Evolutionary conservation across 352 stramenopile genomes (phyloP), one percentile per base, ranked within the genome.

Genomic region (Sclerospora graminicola): DNA sequence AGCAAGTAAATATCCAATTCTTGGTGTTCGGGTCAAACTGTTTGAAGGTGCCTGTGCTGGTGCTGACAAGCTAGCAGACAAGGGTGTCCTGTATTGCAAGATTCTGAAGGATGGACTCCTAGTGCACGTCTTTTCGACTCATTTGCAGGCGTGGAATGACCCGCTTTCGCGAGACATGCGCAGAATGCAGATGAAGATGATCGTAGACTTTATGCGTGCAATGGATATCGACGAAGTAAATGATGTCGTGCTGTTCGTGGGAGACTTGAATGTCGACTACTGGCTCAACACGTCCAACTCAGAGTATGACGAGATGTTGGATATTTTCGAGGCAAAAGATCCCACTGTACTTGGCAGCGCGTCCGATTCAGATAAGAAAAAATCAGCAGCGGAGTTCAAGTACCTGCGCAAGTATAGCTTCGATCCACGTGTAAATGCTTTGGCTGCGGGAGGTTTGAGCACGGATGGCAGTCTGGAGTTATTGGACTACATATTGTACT

Each of bases 251-350:
- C 23, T 86, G 21, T 67, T 82, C 36, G 60, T 77, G 5, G 74
- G 77, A 10, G 77, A 89, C 38, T 32, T 89, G 45, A 89, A 89
- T 42, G 73, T 89, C 35, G 68, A 88, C 57, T 84, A 67, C 41
- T 85, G 71, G 71, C 56, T 84, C 41, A 84, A 85, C 57, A 69
- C 69, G 48, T 69, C 63, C 4, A 82, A 81, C 28, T 43, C 68
- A 24, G 77, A 89, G 62, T 89, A 89, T 51, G 73, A 86, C 51
- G 77, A 89, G 51, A 86, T 89, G 77, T 59, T 89, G 21, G 41
- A 63, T 10, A 60, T 85, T 10, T 68, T 89, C 15, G 66, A 75
- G 28, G 69, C 65, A 2, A 52, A 62, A 0, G 73, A 89, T 41
- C 56, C 73, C 13, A 69, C 68, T 3, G 45, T 62, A 48, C 23